Evolutionary conservation across 2,329 filamentous ascomycete species (phyloP).

Genomic region (Alternaria atra): DNA sequence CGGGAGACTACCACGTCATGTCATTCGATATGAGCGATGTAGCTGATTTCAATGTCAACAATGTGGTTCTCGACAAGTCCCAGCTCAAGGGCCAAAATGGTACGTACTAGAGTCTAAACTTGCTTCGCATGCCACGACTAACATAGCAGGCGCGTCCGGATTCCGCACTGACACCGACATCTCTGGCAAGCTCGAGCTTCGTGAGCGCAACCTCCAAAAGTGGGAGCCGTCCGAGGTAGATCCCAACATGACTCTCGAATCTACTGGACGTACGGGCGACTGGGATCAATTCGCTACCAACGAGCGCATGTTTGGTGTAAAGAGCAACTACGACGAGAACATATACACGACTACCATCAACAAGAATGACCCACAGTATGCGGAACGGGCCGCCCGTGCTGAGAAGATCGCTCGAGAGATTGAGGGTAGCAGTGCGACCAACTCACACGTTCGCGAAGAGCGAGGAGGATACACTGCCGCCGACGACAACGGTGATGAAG

Average conservation of each 20-base stretch:
- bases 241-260: constrained; percentile 77
- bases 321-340: constrained; percentile 91
- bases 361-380: constrained; percentile 82
- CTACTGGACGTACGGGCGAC: constrained; percentile 47
- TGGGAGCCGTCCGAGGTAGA: constrained; percentile 77
- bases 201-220: constrained; percentile 79
- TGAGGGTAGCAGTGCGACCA: constrained; percentile 75
- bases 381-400: constrained; percentile 75
- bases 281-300: constrained; percentile 98
- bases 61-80: constrained; percentile 63
- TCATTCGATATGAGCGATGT: constrained; percentile 69
- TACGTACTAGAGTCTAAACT: constrained; percentile 46
- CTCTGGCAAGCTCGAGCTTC: constrained; percentile 73
- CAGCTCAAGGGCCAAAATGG: constrained; percentile 66
- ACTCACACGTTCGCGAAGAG: constrained; percentile 89
- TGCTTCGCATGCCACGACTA: constrained; percentile 61
- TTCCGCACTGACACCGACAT: constrained; percentile 93
- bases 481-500: constrained; percentile 79
- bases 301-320: constrained; percentile 84
- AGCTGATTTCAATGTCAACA: constrained; percentile 63
- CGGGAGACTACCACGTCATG: constrained; percentile 63
- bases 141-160: constrained; percentile 56
- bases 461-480: constrained; percentile 73
- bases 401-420: constrained; percentile 90
- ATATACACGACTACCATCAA: constrained; percentile 94